These are phyloP conservation scores for Aegilops sharonensis DNA, from an alignment of 176 grass and related monocot genomes.

Conservation along the genomic window DNA sequence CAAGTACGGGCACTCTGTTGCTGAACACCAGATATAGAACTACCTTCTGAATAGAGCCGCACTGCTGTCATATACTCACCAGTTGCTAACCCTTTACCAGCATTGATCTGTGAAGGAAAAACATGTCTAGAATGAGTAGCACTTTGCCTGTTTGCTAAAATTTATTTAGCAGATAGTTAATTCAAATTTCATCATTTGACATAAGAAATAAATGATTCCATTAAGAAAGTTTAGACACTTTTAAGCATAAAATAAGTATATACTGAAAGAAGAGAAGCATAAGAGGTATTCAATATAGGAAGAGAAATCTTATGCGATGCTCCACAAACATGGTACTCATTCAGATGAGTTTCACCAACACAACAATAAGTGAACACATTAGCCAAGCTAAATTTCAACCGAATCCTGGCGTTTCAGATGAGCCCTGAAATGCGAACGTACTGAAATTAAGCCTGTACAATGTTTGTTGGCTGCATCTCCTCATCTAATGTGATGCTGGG, in stretches of 20 bases:
- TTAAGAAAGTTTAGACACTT: background rate
- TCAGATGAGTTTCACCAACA: background rate
- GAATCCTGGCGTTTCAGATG: no score
- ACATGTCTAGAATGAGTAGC: slow-evolving; percentile 14
- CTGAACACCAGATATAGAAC: slow-evolving; percentile 43
- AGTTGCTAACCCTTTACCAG: slow-evolving; percentile 47
- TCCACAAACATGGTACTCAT: background rate
- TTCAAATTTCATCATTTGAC: background rate
- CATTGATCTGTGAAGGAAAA: slow-evolving; percentile 50
- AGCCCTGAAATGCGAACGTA: no score
- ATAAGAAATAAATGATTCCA: background rate
- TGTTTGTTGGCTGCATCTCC: no score
- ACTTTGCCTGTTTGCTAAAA: background rate
- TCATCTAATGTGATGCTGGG: no score
- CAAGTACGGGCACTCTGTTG: slow-evolving; percentile 92
- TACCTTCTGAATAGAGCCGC: slow-evolving; percentile 52
- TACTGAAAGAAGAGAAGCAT: background rate
- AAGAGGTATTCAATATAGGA: background rate
- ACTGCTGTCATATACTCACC: slow-evolving; percentile 70
- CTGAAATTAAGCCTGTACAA: no score
- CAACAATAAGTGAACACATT: background rate
- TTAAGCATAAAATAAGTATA: background rate
- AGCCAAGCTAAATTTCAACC: no score
- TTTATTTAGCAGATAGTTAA: slow-evolving; percentile 19
- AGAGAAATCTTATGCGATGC: background rate